Conservation (phyloP, 2,329 filamentous ascomycete species). For the Monosporascus sp. region DNA sequence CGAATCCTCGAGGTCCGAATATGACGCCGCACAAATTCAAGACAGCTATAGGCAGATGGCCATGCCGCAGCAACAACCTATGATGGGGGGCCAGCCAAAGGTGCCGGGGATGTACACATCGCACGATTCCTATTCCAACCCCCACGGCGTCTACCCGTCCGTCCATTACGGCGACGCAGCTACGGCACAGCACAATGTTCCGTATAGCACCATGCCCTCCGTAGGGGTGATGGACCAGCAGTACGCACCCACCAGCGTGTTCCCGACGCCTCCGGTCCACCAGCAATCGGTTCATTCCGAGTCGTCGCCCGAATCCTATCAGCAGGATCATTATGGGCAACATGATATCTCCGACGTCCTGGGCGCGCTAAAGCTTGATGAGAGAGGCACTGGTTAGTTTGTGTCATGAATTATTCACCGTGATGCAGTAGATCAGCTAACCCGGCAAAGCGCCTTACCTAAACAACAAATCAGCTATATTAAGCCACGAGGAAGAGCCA, state of each 20-base stretch:
- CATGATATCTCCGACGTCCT: constrained; percentile 75
- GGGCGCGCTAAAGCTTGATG: constrained; percentile 81
- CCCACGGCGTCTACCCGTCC: constrained; percentile 40
- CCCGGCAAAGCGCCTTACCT: constrained; percentile 72
- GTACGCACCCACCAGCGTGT: constrained; percentile 46
- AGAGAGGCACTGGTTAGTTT: constrained; percentile 72
- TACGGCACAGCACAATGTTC: constrained; percentile 41
- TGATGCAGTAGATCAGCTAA: constrained; percentile 1
- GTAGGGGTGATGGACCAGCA: constrained; percentile 47
- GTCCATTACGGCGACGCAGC: constrained; percentile 44
- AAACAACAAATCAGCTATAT: constrained; percentile 49
- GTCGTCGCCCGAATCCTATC: constrained; percentile 47
- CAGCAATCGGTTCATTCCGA: constrained; percentile 33
- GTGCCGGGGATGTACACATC: constrained; percentile 40
- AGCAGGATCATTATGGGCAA: constrained; percentile 61
- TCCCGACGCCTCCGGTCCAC: constrained; percentile 49
- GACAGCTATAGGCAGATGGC: constrained; percentile 49
- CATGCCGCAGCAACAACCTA: constrained; percentile 38
- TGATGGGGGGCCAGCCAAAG: constrained; percentile 39
- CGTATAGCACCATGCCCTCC: constrained; percentile 49
- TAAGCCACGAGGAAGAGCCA: constrained; percentile 53
- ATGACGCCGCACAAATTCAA: constrained; percentile 36
- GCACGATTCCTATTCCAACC: constrained; percentile 44
- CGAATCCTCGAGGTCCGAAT: constrained; percentile 44
- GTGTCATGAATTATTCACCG: no score